phyloP scores from a whole-genome alignment of 1,139 yeast genomes.

The Saccharomyces hybrid region DNA sequence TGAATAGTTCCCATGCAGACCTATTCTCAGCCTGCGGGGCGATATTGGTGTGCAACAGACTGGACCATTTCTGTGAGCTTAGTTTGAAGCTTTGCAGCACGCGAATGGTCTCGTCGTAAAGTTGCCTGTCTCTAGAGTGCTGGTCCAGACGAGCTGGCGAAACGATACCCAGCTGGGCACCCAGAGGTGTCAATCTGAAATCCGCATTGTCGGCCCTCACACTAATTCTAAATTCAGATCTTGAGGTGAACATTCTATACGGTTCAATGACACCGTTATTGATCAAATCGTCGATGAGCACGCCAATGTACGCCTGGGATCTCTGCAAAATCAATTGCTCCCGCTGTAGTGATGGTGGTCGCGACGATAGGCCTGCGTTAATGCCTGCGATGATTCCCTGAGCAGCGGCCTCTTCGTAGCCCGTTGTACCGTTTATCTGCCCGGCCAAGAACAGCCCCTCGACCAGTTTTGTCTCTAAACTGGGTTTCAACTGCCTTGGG shows the following conservation, averaged over 20 bases:
- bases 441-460: constrained; percentile 86
- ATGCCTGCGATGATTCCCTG: constrained; percentile 95
- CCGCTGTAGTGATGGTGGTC: constrained; percentile 21
- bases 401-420: constrained; percentile 97
- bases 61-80: constrained; percentile 58
- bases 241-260: constrained; percentile 93
- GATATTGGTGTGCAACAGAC: constrained; percentile 32
- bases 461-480: constrained; percentile 75
- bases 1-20: constrained; percentile 48
- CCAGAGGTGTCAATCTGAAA: constrained; percentile 63
- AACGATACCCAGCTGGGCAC: constrained; percentile 61
- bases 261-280: constrained; percentile 98
- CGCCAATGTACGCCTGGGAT: constrained; percentile 86
- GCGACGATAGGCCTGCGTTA: constrained; percentile 52
- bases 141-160: constrained; percentile 48
- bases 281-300: constrained; percentile 83
- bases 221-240: constrained; percentile 86
- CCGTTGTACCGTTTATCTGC: constrained; percentile 97
- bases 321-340: constrained; percentile 47
- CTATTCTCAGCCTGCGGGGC: constrained; percentile 41
- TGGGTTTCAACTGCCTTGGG: constrained; percentile 73
- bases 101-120: constrained; percentile 40
- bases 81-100: constrained; percentile 41
- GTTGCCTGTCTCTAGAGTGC: constrained; percentile 40
- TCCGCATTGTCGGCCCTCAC: constrained; percentile 95